Evolutionary conservation across 1,284 basidiomycete genomes (phyloP), one percentile per base, ranked within the genome.

Genomic region (Trichosporon sp.): DNA sequence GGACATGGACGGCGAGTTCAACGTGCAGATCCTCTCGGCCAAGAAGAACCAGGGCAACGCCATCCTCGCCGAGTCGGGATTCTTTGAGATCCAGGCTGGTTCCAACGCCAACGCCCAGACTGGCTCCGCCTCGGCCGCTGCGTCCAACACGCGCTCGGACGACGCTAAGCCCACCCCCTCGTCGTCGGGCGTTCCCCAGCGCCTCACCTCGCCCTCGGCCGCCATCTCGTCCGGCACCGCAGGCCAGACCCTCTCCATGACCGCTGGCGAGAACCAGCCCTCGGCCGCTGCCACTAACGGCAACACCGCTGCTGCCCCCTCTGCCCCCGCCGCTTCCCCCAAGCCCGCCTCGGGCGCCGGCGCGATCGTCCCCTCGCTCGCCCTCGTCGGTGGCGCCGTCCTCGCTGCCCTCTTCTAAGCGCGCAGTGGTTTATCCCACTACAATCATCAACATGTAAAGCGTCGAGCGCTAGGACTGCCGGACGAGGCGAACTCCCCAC

Each of bases 31-130:
- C 34, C 61, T 70, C 56, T 56, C 62, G 54, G 33, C 66, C 14
- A 57, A 64, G 23, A 62, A 60, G 44, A 66, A 57, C 14, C 56
- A 64, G 23, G 58, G 58, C 37, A 67, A 60, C 25, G 75, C 70
- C 14, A 77, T 78, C 62, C 69, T 79, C 56, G 77, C 77, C 57
- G 73, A 79, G 70, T 73, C 71, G 33, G 67, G 70, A 49, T 70
- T 73, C 63, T 79, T 79, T 57, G 64, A 62, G 25, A 68, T 79
- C 19, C 64, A 66, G 46, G 25, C 69, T 36, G 72, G 73, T 13
- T 56, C 65, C 27, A 54, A 68, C 40, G n/a, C 56, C 54, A 58
- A 25, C 60, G 31, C 58, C 29, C 44, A 62, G 13, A 40, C 56
- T 2, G 33, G 59, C 6, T 34, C 56, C 9, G 27, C 59, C 1